These are phyloP conservation scores for Nicotiana undulata DNA, from an alignment of 257 asterid genomes.

Conservation along the genomic window DNA sequence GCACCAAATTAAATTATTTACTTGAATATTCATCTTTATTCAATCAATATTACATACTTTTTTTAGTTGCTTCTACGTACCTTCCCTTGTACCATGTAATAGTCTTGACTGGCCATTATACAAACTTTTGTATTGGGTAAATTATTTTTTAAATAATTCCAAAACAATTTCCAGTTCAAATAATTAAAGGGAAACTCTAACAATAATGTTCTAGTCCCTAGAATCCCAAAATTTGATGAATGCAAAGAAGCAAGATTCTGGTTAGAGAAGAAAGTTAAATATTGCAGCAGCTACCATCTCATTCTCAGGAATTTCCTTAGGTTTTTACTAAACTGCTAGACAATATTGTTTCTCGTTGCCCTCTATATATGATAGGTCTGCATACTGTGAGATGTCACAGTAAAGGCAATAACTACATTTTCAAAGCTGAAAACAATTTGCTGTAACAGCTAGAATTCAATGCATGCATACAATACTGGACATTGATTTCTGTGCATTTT, in stretches of 20 bases:
- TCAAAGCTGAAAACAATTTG: neutral
- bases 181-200: too few species aligned
- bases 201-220: neutral
- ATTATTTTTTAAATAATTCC: too few species aligned
- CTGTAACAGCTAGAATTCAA: neutral
- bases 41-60: neutral
- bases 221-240: neutral
- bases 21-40: neutral
- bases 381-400: neutral
- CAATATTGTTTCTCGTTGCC: neutral
- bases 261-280: neutral
- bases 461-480: neutral
- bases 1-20: neutral
- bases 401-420: neutral
- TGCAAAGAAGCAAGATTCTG: neutral
- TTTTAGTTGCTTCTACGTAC: too few species aligned
- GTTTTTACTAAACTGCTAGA: neutral
- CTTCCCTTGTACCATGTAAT: too few species aligned
- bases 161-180: too few species aligned
- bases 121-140: too few species aligned
- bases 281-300: neutral
- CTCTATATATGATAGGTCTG: neutral
- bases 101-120: too few species aligned
- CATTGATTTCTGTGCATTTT: slow-evolving; percentile 1
- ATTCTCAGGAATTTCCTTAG: neutral